Conservation (phyloP, 2,329 filamentous ascomycete genomes). For the Cordyceps militaris region DNA sequence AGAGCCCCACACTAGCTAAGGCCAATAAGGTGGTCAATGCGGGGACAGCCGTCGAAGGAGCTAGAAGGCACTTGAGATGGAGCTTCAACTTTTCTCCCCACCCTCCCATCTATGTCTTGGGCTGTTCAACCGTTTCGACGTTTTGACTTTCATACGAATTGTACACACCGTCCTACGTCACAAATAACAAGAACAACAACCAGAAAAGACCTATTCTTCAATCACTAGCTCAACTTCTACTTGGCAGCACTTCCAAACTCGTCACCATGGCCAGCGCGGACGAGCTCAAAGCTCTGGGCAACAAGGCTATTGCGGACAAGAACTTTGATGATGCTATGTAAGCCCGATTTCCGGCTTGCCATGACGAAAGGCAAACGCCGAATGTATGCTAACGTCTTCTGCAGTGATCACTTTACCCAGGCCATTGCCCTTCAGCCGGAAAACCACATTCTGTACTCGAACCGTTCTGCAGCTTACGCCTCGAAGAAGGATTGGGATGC, state of each 20-base stretch:
- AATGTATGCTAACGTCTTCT: constrained; percentile 15
- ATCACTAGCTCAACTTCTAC: constrained; percentile 1
- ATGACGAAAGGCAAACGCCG: neutral
- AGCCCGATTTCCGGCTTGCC: constrained; percentile 32
- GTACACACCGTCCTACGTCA: neutral
- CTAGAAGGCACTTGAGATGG: constrained; percentile 31
- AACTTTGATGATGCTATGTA: constrained; percentile 95
- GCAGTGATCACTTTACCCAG: constrained; percentile 86
- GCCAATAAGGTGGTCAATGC: constrained; percentile 25
- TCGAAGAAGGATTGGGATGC: constrained; percentile 83
- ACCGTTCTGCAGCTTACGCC: constrained; percentile 81
- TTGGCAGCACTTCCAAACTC: constrained; percentile 9
- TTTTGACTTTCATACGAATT: constrained; percentile 2
- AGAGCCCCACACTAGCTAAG: constrained; percentile 18
- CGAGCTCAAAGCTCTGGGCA: constrained; percentile 93
- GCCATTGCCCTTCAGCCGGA: constrained; percentile 80
- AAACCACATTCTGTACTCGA: constrained; percentile 98
- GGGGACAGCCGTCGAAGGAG: constrained; percentile 33
- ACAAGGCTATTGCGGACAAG: constrained; percentile 97
- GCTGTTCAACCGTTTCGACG: constrained; percentile 12
- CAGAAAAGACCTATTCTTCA: neutral
- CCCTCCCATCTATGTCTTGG: constrained; percentile 18
- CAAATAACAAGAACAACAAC: neutral
- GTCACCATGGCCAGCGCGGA: constrained; percentile 52
- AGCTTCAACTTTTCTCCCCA: constrained; percentile 23